Conservation (phyloP, 2,329 filamentous ascomycete species). For the Trichoderma atrobrunneum region DNA sequence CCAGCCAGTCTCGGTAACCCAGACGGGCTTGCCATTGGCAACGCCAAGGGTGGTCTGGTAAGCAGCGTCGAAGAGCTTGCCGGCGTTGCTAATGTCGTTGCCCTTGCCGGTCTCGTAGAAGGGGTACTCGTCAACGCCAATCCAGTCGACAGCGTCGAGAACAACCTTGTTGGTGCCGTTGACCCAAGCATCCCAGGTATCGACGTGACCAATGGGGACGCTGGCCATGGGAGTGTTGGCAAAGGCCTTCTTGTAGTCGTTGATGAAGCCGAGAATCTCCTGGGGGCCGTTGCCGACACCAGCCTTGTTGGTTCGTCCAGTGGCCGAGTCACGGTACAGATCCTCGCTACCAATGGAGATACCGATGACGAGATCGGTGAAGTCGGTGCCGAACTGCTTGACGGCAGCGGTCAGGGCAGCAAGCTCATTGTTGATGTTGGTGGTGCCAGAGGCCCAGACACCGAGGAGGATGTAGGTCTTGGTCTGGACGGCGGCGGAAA, state of each 20-base stretch:
- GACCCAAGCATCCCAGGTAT: slow-evolving; percentile 65
- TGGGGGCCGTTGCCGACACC: slow-evolving; percentile 59
- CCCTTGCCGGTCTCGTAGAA: slow-evolving; percentile 60
- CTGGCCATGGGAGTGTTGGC: slow-evolving; percentile 42
- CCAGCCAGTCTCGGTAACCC: slow-evolving; percentile 67
- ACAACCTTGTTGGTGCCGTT: slow-evolving; percentile 59
- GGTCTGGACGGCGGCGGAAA: slow-evolving; percentile 66
- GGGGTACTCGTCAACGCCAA: slow-evolving; percentile 64
- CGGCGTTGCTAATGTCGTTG: slow-evolving; percentile 55
- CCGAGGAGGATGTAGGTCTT: slow-evolving; percentile 62
- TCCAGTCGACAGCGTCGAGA: slow-evolving; percentile 60
- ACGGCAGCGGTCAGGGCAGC: slow-evolving; percentile 57
- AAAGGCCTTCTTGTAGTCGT: slow-evolving; percentile 60
- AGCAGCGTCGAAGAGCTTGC: slow-evolving; percentile 52
- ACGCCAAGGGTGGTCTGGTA: slow-evolving; percentile 45
- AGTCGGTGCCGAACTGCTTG: slow-evolving; percentile 47
- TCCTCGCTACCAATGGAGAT: slow-evolving; percentile 67
- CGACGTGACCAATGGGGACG: slow-evolving; percentile 61
- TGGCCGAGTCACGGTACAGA: slow-evolving; percentile 60
- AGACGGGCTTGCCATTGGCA: slow-evolving; percentile 53
- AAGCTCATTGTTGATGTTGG: slow-evolving; percentile 59
- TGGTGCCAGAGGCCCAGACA: slow-evolving; percentile 58
- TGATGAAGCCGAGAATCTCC: slow-evolving; percentile 63
- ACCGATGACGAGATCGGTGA: slow-evolving; percentile 59
- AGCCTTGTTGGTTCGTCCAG: slow-evolving; percentile 60